A percentile compares a stretch with the other conserved stretches of the same genome.
Conservation (phyloP, 352 stramenopile species). For the Globisporangium carolinianum region DNA sequence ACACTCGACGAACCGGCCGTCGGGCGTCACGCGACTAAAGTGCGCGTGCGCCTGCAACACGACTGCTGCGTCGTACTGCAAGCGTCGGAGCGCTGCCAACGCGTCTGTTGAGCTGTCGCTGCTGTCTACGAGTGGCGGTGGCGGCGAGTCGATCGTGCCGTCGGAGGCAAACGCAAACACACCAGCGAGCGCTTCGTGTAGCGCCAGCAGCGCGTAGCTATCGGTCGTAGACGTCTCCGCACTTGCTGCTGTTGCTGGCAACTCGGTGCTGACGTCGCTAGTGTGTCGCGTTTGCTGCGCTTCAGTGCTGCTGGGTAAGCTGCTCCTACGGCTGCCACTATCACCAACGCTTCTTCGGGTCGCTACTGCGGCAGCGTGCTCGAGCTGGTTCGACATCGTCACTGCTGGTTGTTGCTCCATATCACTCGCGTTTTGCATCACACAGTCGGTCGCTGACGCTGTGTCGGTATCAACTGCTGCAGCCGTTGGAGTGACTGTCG, state of each 20-base stretch:
- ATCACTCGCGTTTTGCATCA: no score
- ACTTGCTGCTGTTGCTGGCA: no score
- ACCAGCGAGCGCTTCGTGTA: conserved; percentile 22
- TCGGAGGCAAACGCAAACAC: conserved; percentile 21
- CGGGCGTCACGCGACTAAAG: conserved; percentile 54
- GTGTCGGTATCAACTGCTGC: background rate
- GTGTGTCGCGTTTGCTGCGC: background rate
- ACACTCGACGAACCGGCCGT: conserved; percentile 63
- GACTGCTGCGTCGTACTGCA: conserved; percentile 26
- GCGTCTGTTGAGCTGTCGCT: background rate
- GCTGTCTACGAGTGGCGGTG: conserved; percentile 8
- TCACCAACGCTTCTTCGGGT: no score
- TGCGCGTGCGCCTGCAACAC: conserved; percentile 31
- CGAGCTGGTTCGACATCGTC: background rate
- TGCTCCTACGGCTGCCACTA: no score
- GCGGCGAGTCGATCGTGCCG: conserved; percentile 7
- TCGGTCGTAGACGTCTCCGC: background rate
- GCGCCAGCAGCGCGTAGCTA: conserved; percentile 23
- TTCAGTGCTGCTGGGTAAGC: background rate
- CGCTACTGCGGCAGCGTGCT: background rate
- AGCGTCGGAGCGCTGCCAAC: background rate
- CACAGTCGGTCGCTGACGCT: background rate
- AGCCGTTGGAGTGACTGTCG: background rate
- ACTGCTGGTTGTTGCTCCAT: no score
- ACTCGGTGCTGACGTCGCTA: background rate